Evolutionary conservation across 495 filamentous ascomycete species (phyloP).

Genomic region (Xylaria castorea): DNA sequence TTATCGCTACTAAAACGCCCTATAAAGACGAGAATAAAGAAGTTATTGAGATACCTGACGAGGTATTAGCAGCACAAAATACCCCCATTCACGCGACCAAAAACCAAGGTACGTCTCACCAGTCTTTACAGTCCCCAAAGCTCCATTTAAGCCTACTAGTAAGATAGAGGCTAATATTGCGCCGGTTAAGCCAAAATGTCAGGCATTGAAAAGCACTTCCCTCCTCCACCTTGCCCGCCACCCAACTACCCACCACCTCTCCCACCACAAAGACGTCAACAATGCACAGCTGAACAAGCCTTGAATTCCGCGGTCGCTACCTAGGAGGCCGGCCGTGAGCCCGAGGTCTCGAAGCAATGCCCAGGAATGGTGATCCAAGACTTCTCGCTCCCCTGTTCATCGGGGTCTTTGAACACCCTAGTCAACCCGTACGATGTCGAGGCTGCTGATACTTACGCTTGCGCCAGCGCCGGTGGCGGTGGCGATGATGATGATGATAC

Average conservation of each 20-base stretch:
- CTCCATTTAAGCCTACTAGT: neutral
- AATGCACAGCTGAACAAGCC: neutral
- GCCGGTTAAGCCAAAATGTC: neutral
- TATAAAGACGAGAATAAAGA: neutral
- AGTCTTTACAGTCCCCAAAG: neutral
- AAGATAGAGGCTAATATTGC: neutral
- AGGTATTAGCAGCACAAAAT: neutral
- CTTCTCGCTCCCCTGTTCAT: neutral
- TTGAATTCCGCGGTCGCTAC: neutral
- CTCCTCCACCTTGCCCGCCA: conserved; percentile 4
- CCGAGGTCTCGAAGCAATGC: neutral
- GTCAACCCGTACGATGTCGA: conserved; percentile 13
- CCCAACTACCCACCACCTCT: conserved; percentile 9
- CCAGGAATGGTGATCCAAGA: conserved; percentile 1
- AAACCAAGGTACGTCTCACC: neutral
- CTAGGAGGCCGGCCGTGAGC: conserved; percentile 4
- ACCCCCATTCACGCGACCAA: neutral
- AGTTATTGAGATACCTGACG: neutral
- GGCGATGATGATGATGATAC: neutral
- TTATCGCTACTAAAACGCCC: neutral
- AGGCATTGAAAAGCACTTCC: neutral
- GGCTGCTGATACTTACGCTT: neutral
- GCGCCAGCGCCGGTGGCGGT: no score
- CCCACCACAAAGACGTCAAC: neutral
- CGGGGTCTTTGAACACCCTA: neutral